Evolutionary conservation across 2,329 filamentous ascomycete species (phyloP).

Genomic region (Xylaria sp.): DNA sequence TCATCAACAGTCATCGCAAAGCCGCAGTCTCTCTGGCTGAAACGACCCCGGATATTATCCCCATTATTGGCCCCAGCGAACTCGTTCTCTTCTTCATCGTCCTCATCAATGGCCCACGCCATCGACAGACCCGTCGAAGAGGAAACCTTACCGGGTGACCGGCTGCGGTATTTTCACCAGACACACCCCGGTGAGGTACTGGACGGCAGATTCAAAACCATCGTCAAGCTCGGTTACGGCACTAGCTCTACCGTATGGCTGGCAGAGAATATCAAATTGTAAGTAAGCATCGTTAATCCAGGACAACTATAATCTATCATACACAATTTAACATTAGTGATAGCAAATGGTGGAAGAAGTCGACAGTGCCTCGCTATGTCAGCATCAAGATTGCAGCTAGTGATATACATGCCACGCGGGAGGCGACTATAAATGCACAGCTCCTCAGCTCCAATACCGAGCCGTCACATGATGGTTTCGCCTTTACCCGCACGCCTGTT

Average conservation of each 20-base stretch:
- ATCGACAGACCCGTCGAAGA: background rate
- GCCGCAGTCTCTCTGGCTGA: background rate
- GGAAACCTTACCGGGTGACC: too few species aligned
- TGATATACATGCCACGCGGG: too few species aligned
- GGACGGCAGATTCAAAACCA: background rate
- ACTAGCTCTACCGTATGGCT: slow-evolving; percentile 6
- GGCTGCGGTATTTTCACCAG: too few species aligned
- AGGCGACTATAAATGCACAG: too few species aligned
- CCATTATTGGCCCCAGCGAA: background rate
- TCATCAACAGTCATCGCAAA: background rate
- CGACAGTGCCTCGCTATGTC: background rate
- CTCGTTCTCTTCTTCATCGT: background rate
- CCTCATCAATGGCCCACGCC: background rate
- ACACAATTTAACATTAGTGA: background rate
- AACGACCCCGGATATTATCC: background rate
- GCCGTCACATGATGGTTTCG: background rate
- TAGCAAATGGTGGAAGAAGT: background rate
- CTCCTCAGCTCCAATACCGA: background rate
- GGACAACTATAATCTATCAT: too few species aligned
- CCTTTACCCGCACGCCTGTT: background rate
- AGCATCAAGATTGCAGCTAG: background rate
- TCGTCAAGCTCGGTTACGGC: background rate
- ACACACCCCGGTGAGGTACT: too few species aligned
- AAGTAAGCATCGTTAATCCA: background rate
- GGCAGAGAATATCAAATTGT: background rate